Conservation (phyloP, 2,329 filamentous ascomycete species). For the Fragosphaeria purpurea region DNA sequence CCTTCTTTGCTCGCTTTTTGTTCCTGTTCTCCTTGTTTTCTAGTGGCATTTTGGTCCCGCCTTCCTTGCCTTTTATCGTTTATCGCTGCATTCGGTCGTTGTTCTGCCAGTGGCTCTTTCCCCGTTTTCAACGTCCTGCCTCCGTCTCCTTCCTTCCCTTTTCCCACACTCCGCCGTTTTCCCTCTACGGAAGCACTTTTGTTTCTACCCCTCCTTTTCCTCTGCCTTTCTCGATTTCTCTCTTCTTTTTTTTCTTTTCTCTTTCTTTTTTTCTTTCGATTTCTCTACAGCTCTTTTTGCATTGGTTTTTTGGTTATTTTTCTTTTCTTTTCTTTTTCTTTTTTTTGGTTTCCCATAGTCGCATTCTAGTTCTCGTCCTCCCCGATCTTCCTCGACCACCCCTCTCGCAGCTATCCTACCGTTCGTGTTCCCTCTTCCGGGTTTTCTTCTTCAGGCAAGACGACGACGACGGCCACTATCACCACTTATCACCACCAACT, state of each 20-base stretch:
- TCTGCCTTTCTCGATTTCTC: not conserved
- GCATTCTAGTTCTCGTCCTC: not conserved
- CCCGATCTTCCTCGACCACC: not conserved
- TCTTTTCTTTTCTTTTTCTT: slow-evolving; percentile 14
- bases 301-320: slow-evolving; percentile 1
- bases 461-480: no score
- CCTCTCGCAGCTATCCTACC: not conserved
- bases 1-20: not conserved
- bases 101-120: not conserved
- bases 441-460: slow-evolving; percentile 2
- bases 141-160: not conserved
- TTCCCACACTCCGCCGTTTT: slow-evolving; percentile 1
- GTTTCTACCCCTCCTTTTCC: not conserved
- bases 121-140: no score
- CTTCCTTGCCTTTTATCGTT: slow-evolving; percentile 2
- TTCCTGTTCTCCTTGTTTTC: not conserved
- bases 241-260: not conserved
- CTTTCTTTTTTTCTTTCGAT: not conserved
- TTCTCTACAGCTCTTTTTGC: slow-evolving; percentile 7
- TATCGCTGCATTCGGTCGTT: slow-evolving; percentile 12
- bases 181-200: not conserved
- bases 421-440: not conserved
- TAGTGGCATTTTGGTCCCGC: not conserved
- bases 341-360: slow-evolving; percentile 1
- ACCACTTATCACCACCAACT: not conserved